A percentile compares a stretch with the other conserved stretches of the same genome.
Evolutionary conservation across 139 green algal genomes (phyloP).

Genomic region (Chlorokybus atmophyticus): DNA sequence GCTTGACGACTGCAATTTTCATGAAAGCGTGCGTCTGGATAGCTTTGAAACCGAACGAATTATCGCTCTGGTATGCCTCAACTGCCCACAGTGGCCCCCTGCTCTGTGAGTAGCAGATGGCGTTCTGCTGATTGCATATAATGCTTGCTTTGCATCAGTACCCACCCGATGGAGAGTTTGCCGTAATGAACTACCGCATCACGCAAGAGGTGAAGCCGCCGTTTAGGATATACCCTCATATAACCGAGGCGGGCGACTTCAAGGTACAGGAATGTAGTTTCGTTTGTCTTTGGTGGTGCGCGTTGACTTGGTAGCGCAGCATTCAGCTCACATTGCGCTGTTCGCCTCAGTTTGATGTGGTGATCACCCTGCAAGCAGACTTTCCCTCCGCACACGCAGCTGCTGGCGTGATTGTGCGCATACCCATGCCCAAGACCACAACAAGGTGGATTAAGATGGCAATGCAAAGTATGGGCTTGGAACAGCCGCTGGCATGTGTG

Average conservation of each 20-base stretch:
- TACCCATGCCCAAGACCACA: slow-evolving; percentile 32
- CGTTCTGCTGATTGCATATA: slow-evolving; percentile 11
- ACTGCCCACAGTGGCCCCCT: neutral
- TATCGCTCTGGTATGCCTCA: slow-evolving; percentile 67
- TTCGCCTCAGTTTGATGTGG: slow-evolving; percentile 14
- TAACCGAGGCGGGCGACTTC: slow-evolving; percentile 43
- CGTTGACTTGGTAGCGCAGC: too few species aligned
- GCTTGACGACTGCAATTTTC: slow-evolving; percentile 85
- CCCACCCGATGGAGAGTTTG: slow-evolving; percentile 65
- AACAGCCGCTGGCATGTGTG: too few species aligned
- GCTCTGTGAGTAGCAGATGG: slow-evolving; percentile 26
- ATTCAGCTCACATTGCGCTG: neutral
- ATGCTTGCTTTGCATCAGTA: too few species aligned
- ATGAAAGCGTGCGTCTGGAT: slow-evolving; percentile 51
- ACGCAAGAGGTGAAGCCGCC: slow-evolving; percentile 68
- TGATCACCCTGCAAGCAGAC: slow-evolving; percentile 30
- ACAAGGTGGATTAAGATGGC: slow-evolving; percentile 7
- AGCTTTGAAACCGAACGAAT: slow-evolving; percentile 78
- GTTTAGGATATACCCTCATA: slow-evolving; percentile 56
- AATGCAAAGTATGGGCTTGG: too few species aligned
- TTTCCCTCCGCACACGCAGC: slow-evolving; percentile 17
- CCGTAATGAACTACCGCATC: slow-evolving; percentile 85
- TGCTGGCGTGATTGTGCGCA: slow-evolving; percentile 17
- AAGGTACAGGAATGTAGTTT: too few species aligned
- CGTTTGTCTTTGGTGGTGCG: neutral